Base-by-base conservation (phyloP, 805 yeast species). In the Saturnispora zaruensis region DNA sequence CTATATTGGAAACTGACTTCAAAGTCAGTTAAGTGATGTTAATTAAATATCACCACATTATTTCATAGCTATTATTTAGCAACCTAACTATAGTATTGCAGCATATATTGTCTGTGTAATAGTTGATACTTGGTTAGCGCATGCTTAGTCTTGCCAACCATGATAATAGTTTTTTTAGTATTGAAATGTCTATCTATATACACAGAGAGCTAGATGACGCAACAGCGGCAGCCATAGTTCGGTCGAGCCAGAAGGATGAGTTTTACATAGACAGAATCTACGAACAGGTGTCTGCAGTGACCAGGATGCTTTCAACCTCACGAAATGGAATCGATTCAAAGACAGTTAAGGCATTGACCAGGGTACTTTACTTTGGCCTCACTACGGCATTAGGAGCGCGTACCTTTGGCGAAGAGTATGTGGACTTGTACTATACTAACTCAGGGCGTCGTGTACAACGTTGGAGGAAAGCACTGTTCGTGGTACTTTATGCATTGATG, bases 401-500 rank as follows among this genome's bases (percentile, higher is more conserved):
- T 48, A 91, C 98, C 0, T 67, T 93, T 25, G 99, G 99, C 1
- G 98, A 91, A 62, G 97, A 91, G 66, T 91, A 91, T 65, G 89
- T 89, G 13, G 96, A 91, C 64, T 67, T 87, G 49, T 66, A 79
- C 6, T 84, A 85, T 59, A 18, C 25, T 5, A 48, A 42, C 14
- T 6, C 1, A 6, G 46, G 46, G 18, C 59, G 67, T 40, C 63
- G 84, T 5, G 84, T 86, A 0, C 56, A 55, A 38, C 11, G 56
- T 5, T 51, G 63, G 40, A 69, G 77, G 26, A 71, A 87, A 49
- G 51, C 80, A 2, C 78, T 81, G 4, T 89, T 81, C 59, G 72
- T 87, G 0, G 47, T 77, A 3, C 68, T 82, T 0, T 82, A 80
- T 59, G 75, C 86, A 0, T 48, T 86, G 1, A 60, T 84, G 1